Evolutionary conservation across 257 asterid genomes (phyloP).

Genomic region (Eucommia ulmoides): DNA sequence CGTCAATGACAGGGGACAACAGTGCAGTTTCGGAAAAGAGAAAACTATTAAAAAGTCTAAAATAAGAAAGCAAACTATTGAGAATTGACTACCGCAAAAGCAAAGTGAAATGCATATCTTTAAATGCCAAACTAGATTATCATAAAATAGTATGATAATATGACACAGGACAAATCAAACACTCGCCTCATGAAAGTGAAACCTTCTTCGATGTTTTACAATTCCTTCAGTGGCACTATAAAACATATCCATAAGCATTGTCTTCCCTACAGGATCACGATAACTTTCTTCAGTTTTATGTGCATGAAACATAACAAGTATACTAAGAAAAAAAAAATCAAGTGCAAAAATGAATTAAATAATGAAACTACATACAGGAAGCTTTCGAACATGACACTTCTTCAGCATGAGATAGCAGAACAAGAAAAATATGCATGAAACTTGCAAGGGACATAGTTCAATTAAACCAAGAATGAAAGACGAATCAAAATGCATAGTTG

Average conservation of each 20-base stretch:
- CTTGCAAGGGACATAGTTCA: no score
- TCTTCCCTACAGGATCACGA: conserved; percentile 58
- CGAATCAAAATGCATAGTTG: background rate
- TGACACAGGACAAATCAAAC: no score
- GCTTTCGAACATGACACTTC: conserved; percentile 3
- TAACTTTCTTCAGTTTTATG: conserved; percentile 18
- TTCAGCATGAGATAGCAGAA: background rate
- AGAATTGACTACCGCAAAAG: no score
- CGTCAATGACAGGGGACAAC: no score
- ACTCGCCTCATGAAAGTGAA: conserved; percentile 91
- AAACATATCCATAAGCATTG: conserved; percentile 99
- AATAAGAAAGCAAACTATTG: no score
- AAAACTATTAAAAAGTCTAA: no score
- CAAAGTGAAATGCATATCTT: no score
- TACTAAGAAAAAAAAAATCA: background rate
- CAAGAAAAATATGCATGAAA: background rate
- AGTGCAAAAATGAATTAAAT: no score
- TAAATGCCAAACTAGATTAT: no score
- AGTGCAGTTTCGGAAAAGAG: no score
- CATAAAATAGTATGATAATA: no score
- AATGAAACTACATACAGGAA: conserved; percentile 6
- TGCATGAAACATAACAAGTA: background rate
- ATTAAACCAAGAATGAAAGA: background rate
- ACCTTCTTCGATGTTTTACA: conserved; percentile 79
- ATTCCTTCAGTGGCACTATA: conserved; percentile 73